phyloP scores from a whole-genome alignment of 73 alveolate genomes.

The Uronychia binucleata region DNA sequence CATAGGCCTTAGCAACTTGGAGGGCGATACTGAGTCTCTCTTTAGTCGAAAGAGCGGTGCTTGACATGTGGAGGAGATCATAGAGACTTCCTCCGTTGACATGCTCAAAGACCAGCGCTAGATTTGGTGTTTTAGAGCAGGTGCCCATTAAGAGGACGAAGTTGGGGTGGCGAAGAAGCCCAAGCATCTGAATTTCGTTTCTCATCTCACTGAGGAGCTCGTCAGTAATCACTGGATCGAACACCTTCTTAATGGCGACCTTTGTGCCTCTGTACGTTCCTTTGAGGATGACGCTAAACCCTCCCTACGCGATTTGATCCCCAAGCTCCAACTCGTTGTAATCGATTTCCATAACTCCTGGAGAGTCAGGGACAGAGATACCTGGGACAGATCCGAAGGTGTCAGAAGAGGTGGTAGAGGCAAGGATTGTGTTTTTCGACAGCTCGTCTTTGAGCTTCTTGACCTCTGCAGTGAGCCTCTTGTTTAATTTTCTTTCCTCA shows the following conservation, averaged over 20 bases:
- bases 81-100: slow-evolving; percentile 86
- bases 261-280: slow-evolving; percentile 88
- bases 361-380: neutral
- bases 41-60: slow-evolving; percentile 66
- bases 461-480: slow-evolving; percentile 8
- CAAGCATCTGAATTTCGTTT: slow-evolving; percentile 94
- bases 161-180: slow-evolving; percentile 96
- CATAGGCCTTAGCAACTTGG: slow-evolving; percentile 81
- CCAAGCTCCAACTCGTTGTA: slow-evolving; percentile 80
- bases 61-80: slow-evolving; percentile 86
- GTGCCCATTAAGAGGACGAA: slow-evolving; percentile 93
- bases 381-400: slow-evolving; percentile 58
- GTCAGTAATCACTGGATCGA: slow-evolving; percentile 96
- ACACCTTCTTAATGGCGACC: slow-evolving; percentile 95
- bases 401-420: slow-evolving; percentile 27
- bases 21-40: slow-evolving; percentile 77
- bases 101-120: slow-evolving; percentile 91
- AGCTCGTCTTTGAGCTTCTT: slow-evolving; percentile 36
- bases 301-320: slow-evolving; percentile 95
- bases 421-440: slow-evolving; percentile 19
- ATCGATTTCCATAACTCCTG: slow-evolving; percentile 70
- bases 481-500: slow-evolving; percentile 5
- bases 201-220: slow-evolving; percentile 89
- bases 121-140: slow-evolving; percentile 90
- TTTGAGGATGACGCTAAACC: slow-evolving; percentile 94